phyloP scores from a whole-genome alignment of 140 eudicot genomes.

The Artemisia princeps region DNA sequence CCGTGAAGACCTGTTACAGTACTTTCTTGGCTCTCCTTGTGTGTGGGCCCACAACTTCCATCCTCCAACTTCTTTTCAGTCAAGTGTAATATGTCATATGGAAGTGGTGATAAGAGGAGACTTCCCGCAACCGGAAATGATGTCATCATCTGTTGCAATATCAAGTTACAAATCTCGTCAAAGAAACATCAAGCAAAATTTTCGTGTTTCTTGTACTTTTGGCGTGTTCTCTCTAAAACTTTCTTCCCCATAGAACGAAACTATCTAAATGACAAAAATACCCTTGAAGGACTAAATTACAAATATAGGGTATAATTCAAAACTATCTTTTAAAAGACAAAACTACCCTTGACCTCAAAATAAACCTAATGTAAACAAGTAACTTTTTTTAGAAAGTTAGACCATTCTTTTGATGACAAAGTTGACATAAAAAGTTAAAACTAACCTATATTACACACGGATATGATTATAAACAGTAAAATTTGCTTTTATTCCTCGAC shows the following conservation, averaged over 20 bases:
- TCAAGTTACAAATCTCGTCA: not conserved
- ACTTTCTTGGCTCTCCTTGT: slow-evolving; percentile 44
- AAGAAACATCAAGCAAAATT: not conserved
- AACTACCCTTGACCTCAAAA: slow-evolving; percentile 9
- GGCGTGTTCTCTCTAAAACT: no score
- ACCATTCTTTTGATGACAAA: not conserved
- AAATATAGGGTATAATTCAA: not conserved
- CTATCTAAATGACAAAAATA: not conserved
- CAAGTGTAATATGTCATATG: slow-evolving; percentile 40
- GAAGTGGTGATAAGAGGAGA: slow-evolving; percentile 71
- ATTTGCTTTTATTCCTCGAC: no score
- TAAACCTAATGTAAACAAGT: not conserved
- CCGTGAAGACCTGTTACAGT: slow-evolving; percentile 37
- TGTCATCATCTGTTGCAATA: slow-evolving; percentile 75
- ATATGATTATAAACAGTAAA: not conserved
- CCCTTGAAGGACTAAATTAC: slow-evolving; percentile 1
- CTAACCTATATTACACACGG: not conserved
- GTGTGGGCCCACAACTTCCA: slow-evolving; percentile 31
- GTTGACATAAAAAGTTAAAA: not conserved
- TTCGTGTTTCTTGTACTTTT: no score
- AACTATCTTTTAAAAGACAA: not conserved
- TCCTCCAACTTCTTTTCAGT: slow-evolving; percentile 42
- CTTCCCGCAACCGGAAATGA: slow-evolving; percentile 48
- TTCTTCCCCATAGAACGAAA: no score
- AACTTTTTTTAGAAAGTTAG: not conserved